Conservation (phyloP, 2,329 filamentous ascomycete genomes). For the Penicillium polonicum region DNA sequence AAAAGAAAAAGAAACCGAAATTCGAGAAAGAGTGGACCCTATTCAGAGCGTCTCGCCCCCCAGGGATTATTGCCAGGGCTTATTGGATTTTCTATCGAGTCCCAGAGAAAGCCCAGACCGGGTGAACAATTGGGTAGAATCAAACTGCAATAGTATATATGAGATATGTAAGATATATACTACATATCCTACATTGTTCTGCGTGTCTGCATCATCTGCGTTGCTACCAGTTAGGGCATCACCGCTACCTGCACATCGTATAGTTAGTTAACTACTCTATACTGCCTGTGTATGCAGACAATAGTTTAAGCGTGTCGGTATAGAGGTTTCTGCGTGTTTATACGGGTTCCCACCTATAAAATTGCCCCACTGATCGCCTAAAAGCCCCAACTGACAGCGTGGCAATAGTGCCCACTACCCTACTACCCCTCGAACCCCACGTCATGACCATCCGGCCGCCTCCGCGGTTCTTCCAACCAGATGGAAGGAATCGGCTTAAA, state of each 20-base stretch:
- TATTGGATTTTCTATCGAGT: neutral
- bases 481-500: neutral
- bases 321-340: neutral
- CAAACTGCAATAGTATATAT: neutral
- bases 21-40: slow-evolving; percentile 2
- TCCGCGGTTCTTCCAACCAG: slow-evolving; percentile 17
- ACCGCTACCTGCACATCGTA: neutral
- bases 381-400: neutral
- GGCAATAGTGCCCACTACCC: slow-evolving; percentile 11
- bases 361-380: neutral
- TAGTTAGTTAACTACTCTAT: neutral
- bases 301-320: neutral
- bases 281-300: no score
- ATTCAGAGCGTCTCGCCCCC: slow-evolving; percentile 13
- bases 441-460: slow-evolving; percentile 15
- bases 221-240: slow-evolving; percentile 1
- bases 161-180: neutral
- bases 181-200: neutral
- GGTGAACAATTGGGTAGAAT: neutral
- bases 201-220: neutral
- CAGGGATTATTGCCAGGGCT: no score
- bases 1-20: neutral
- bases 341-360: neutral
- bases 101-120: neutral
- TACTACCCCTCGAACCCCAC: slow-evolving; percentile 2